Evolutionary conservation across 129 eudicot genomes (phyloP).

Genomic region (Saposhnikovia divaricata): DNA sequence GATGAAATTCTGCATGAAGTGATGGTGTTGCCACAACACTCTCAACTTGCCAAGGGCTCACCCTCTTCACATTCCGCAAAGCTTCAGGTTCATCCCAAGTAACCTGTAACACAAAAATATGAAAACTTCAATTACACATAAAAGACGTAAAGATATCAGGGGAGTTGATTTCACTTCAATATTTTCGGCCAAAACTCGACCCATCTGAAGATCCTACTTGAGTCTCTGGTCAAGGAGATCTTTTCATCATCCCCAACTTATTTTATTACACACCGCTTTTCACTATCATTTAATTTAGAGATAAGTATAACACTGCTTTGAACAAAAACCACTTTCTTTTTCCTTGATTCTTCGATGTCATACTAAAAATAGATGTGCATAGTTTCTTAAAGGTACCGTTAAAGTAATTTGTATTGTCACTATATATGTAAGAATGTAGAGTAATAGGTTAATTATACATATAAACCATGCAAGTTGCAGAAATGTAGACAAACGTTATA

Average conservation of each 20-base stretch:
- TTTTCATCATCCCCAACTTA: too few relatives aligned
- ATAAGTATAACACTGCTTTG: background rate
- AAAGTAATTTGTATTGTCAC: background rate
- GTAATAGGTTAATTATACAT: background rate
- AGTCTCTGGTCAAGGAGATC: background rate
- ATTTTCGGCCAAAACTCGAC: background rate
- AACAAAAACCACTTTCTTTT: background rate
- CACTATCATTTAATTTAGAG: background rate
- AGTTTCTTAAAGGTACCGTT: background rate
- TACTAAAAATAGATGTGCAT: background rate
- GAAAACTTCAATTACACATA: background rate
- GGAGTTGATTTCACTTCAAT: background rate
- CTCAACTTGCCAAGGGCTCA: constrained; percentile 66
- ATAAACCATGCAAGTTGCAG: background rate
- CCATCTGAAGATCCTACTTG: background rate
- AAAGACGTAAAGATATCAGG: background rate
- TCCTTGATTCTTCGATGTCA: background rate
- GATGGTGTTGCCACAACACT: constrained; percentile 16
- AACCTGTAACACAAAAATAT: constrained; percentile 20
- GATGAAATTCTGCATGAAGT: constrained; percentile 18
- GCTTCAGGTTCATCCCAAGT: constrained; percentile 56
- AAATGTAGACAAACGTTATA: background rate
- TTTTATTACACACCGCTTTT: background rate
- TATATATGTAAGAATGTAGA: background rate
- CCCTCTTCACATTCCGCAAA: constrained; percentile 28